A percentile compares a stretch with the other conserved stretches of the same genome.
phyloP scores from a whole-genome alignment of 2,329 filamentous ascomycete genomes.

The Arthrobotrys sphaeroides region DNA sequence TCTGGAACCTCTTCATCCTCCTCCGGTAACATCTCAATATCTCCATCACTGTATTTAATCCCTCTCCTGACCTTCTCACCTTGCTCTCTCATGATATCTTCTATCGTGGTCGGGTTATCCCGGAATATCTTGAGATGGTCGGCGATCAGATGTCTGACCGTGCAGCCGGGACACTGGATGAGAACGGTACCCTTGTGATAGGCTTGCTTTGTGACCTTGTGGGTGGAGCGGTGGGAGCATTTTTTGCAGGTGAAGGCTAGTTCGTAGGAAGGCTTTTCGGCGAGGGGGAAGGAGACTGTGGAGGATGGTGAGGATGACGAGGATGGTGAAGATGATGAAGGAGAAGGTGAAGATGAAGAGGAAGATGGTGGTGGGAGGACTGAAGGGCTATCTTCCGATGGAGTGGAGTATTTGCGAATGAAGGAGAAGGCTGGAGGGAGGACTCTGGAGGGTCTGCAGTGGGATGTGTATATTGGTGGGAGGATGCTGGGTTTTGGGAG shows the following conservation, averaged over 20 bases:
- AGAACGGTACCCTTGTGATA: conserved; percentile 91
- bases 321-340: conserved; percentile 11
- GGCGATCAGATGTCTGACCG: conserved; percentile 87
- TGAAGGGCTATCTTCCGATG: conserved; percentile 15
- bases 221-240: conserved; percentile 80
- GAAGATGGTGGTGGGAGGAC: conserved; percentile 30
- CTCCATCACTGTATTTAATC: conserved; percentile 35
- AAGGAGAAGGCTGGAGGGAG: conserved; percentile 23
- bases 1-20: conserved; percentile 7
- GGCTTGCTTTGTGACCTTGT: conserved; percentile 89
- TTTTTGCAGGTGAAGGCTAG: conserved; percentile 93
- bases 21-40: conserved; percentile 40
- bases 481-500: background rate
- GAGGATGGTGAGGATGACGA: conserved; percentile 53
- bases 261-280: conserved; percentile 69
- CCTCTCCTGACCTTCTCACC: conserved; percentile 45
- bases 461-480: background rate
- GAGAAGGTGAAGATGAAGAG: background rate
- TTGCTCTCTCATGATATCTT: conserved; percentile 34
- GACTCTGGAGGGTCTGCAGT: background rate
- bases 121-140: conserved; percentile 76
- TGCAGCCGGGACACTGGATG: conserved; percentile 86
- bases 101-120: conserved; percentile 28
- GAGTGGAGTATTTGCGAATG: conserved; percentile 43
- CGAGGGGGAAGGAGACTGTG: conserved; percentile 58